These are phyloP conservation scores for Zangia roseola DNA, from an alignment of 768 basidiomycete genomes.

Conservation along the genomic window DNA sequence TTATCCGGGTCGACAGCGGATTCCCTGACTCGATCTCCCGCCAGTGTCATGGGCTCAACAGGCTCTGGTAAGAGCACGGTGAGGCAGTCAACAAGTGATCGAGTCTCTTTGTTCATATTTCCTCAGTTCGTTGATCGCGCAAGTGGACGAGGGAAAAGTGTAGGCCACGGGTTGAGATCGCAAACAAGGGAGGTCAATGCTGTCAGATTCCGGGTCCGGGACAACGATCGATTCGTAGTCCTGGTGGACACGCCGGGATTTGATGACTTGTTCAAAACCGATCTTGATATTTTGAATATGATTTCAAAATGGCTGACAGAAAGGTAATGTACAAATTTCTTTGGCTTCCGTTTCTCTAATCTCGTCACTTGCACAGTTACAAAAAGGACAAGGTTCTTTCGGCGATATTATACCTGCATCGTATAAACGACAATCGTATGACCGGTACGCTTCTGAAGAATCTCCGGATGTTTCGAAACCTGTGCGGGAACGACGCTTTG, in stretches of 20 bases:
- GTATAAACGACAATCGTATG: conserved; percentile 39
- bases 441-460: conserved; percentile 33
- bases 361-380: conserved; percentile 2
- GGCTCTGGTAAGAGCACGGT: conserved; percentile 16
- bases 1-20: background rate
- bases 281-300: conserved; percentile 9
- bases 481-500: conserved; percentile 29
- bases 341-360: background rate
- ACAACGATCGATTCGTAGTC: conserved; percentile 4
- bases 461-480: conserved; percentile 30
- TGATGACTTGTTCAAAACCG: conserved; percentile 14
- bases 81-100: background rate
- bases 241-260: conserved; percentile 28
- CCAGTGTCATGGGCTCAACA: conserved; percentile 21
- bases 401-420: conserved; percentile 41
- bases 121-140: conserved; percentile 11
- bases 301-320: conserved; percentile 14
- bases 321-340: conserved; percentile 1
- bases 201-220: conserved; percentile 1
- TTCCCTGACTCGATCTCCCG: background rate
- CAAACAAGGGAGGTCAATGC: conserved; percentile 4
- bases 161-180: conserved; percentile 13
- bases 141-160: conserved; percentile 1
- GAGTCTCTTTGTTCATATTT: background rate
- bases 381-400: conserved; percentile 18